Evolutionary conservation across 495 filamentous ascomycete species (phyloP).

Genomic region (Penicillium turbatum): DNA sequence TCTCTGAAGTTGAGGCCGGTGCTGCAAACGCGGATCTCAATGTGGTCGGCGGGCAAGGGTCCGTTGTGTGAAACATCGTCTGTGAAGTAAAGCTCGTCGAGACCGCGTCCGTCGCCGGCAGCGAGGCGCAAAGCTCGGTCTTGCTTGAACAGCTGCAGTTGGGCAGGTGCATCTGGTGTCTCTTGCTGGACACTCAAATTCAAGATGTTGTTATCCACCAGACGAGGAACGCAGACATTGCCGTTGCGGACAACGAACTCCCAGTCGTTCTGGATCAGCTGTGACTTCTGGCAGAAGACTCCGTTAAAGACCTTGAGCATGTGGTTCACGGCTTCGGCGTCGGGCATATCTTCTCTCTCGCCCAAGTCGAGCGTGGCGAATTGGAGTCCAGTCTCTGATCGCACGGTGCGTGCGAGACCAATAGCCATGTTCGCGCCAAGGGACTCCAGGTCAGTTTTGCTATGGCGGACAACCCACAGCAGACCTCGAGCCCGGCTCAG

Average conservation of each 20-base stretch:
- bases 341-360: conserved; percentile 12
- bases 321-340: conserved; percentile 11
- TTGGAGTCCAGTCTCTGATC: conserved; percentile 29
- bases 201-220: conserved; percentile 26
- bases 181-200: conserved; percentile 27
- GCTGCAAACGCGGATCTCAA: conserved; percentile 30
- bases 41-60: conserved; percentile 20
- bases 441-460: conserved; percentile 9
- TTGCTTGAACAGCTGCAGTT: conserved; percentile 28
- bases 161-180: conserved; percentile 17
- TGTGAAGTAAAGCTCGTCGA: conserved; percentile 35
- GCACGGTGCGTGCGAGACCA: conserved; percentile 31
- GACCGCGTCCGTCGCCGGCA: conserved; percentile 19
- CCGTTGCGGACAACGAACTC: conserved; percentile 32
- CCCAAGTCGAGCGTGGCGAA: conserved; percentile 31
- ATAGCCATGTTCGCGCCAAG: conserved; percentile 27
- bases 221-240: conserved; percentile 23
- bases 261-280: conserved; percentile 19
- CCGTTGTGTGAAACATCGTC: conserved; percentile 19
- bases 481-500: conserved; percentile 22
- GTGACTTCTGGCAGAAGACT: conserved; percentile 22
- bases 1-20: conserved; percentile 40
- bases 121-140: conserved; percentile 26
- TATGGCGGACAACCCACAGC: conserved; percentile 27
- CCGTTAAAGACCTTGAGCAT: conserved; percentile 27